Evolutionary conservation across 73 alveolate species (phyloP).

Genomic region (Symbiodinium natans): DNA sequence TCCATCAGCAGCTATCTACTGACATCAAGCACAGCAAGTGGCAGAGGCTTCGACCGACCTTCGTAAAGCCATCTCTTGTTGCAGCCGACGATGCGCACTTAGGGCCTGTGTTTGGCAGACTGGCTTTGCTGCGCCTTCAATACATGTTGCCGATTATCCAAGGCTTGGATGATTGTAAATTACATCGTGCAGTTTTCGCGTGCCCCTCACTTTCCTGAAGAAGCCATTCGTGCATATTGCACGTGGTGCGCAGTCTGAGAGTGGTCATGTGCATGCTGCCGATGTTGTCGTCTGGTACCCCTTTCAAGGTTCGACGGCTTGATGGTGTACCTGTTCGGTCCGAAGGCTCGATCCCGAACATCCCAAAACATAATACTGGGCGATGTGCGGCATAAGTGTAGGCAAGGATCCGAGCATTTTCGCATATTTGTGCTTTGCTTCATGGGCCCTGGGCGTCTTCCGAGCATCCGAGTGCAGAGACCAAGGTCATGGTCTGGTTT

Average conservation of each 20-base stretch:
- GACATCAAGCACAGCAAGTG: no score
- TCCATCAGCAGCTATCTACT: neutral
- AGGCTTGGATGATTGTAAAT: constrained; percentile 17
- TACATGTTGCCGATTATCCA: neutral
- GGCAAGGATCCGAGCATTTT: no score
- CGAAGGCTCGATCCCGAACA: neutral
- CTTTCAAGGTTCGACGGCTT: neutral
- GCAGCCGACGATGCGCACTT: neutral
- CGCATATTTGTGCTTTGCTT: no score
- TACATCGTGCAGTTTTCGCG: constrained; percentile 1
- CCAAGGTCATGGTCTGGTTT: neutral
- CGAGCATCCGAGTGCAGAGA: no score
- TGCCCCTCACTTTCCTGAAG: neutral
- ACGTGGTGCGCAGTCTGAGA: neutral
- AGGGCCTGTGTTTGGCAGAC: neutral
- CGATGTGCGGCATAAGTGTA: neutral
- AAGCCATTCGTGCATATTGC: no score
- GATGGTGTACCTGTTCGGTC: constrained; percentile 11
- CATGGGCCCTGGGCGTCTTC: no score
- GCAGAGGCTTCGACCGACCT: constrained; percentile 23
- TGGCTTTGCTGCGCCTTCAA: neutral
- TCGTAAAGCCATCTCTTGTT: constrained; percentile 9
- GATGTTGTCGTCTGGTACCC: neutral
- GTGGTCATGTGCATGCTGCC: no score
- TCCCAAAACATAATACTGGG: no score